Evolutionary conservation across 106 monocot species (phyloP), one percentile per base, ranked within the genome.

Genomic region (Iris macrosiphon): DNA sequence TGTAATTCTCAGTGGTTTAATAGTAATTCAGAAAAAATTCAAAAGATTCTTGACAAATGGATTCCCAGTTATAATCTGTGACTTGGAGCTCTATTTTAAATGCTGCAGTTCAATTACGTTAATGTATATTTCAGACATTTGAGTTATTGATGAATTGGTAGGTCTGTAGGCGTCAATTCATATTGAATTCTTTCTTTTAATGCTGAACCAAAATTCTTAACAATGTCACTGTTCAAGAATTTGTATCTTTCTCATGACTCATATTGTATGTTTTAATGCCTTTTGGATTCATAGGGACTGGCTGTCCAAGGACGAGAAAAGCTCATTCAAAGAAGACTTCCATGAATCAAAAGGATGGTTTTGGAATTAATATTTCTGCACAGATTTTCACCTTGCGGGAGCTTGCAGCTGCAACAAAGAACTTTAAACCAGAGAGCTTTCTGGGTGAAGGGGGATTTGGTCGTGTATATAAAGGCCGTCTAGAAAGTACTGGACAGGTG

Each of bases 391-490:
- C 74, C 46, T 68, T 74, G 11, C 45, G 61, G 57, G 61, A 74
- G 67, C 67, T 74, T 20, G 60, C 67, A 2, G 55, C 52, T 5
- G 74, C 67, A 26, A 68, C 74, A 0, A 45, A 46, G 40, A 68
- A 68, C 27, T 74, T 74, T 41, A 66, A 31, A 22, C 35, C 43
- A 12, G 74, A 61, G n/a, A 61, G 46, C 34, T 68, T 74, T 20
- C 37, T 74, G 4, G 74, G 74, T 28, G 67, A 74, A 67, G 74
- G 74, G 31, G 74, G 74, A 2, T 74, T 74, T 13, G 74, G 74
- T 2, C 52, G 60, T 0, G 74, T 74, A 10, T 74, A 74, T 47
- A 74, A 55, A 67, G 74, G 74, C 8, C 52, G 42, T 16, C 25
- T 74, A 16, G 74, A 74, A 7, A 61, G 29, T 45, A 74, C 61